Percentiles rank a stretch among this genome's conserved stretches.
Conservation (phyloP, 805 yeast genomes). For the Vanderwaltozyma yarrowii region DNA sequence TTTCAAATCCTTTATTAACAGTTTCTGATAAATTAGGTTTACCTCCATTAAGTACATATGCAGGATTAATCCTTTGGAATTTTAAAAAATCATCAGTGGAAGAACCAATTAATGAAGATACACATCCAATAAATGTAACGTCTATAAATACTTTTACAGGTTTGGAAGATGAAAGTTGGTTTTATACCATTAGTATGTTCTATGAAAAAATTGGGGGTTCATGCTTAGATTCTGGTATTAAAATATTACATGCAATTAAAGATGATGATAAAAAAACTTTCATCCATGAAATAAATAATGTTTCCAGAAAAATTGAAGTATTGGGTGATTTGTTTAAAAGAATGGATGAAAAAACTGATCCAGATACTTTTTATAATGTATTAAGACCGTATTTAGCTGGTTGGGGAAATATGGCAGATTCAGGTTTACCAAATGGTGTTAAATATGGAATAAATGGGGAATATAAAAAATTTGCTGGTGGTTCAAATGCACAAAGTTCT, state of each 20-base stretch:
- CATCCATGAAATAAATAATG: conserved; percentile 39
- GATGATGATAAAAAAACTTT: conserved; percentile 34
- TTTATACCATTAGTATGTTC: conserved; percentile 76
- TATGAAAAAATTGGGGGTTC: conserved; percentile 78
- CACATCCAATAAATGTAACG: conserved; percentile 61
- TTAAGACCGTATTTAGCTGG: conserved; percentile 89
- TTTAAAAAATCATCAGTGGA: conserved; percentile 34
- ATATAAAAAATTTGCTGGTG: conserved; percentile 65
- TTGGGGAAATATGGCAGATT: conserved; percentile 85
- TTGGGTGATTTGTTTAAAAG: conserved; percentile 63
- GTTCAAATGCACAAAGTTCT: conserved; percentile 90
- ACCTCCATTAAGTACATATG: conserved; percentile 84
- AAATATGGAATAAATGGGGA: conserved; percentile 55
- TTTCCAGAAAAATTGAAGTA: conserved; percentile 68
- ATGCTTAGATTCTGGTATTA: conserved; percentile 55
- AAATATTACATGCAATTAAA: conserved; percentile 50
- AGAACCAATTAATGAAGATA: conserved; percentile 13
- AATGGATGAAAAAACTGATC: conserved; percentile 93
- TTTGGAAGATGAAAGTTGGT: conserved; percentile 87
- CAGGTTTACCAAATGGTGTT: conserved; percentile 74
- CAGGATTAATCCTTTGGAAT: conserved; percentile 85
- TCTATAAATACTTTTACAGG: conserved; percentile 85
- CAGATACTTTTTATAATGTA: conserved; percentile 79
- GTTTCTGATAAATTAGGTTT: conserved; percentile 52
- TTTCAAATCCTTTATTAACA: conserved; percentile 61